Evolutionary conservation across 768 basidiomycete species (phyloP).

Genomic region (Russula abietina): DNA sequence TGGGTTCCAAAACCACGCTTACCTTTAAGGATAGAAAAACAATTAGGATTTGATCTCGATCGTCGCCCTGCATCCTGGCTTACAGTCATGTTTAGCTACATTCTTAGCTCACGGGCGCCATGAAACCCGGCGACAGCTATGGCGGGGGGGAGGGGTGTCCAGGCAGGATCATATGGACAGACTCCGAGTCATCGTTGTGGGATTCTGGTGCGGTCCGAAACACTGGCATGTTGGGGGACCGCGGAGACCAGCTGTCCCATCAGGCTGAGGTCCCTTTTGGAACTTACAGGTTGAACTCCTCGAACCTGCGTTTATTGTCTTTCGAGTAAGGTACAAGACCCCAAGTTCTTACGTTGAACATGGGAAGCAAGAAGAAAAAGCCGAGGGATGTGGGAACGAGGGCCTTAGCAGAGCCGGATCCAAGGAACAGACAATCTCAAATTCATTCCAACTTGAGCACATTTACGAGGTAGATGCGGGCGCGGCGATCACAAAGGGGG

Average conservation of each 20-base stretch:
- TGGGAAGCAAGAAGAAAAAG: neutral
- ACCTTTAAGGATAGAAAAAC: neutral
- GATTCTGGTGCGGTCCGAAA: neutral
- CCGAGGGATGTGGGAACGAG: neutral
- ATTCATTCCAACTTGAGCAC: neutral
- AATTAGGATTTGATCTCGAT: neutral
- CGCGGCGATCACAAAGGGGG: neutral
- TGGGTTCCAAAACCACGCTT: neutral
- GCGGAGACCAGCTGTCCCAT: neutral
- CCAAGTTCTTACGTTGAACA: neutral
- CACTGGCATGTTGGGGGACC: neutral
- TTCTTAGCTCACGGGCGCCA: neutral
- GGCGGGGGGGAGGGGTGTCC: neutral
- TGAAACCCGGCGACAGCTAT: neutral
- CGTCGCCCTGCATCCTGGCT: neutral
- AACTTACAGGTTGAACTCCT: neutral
- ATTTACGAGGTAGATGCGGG: neutral
- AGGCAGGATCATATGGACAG: neutral
- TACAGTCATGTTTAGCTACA: neutral
- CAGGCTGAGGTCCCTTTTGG: neutral
- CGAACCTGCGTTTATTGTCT: neutral
- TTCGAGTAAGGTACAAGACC: neutral
- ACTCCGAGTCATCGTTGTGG: neutral
- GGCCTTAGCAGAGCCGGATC: neutral
- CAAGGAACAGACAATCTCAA: neutral